Evolutionary conservation across 257 asterid genomes (phyloP).

Genomic region (Nicotiana paniculata): DNA sequence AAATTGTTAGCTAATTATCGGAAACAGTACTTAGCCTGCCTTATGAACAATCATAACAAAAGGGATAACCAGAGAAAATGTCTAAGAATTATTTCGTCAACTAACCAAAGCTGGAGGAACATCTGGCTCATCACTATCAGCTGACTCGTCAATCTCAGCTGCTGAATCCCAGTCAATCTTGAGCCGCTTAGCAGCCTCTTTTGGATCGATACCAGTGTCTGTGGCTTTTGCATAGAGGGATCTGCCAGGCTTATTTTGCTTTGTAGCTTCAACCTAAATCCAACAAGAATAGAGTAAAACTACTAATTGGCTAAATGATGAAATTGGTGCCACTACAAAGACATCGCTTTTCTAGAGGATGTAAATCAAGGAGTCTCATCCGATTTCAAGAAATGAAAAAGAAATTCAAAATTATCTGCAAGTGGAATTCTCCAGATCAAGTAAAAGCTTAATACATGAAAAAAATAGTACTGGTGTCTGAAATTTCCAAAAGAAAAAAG

Average conservation of each 20-base stretch:
- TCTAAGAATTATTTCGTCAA: neutral
- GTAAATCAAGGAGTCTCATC: neutral
- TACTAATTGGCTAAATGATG: neutral
- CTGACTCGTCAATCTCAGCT: slow-evolving; percentile 69
- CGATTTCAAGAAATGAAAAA: neutral
- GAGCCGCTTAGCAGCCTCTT: slow-evolving; percentile 84
- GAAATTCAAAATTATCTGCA: neutral
- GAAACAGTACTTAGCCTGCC: neutral
- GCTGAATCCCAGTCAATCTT: slow-evolving; percentile 94
- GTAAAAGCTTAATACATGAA: neutral
- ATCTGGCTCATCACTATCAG: slow-evolving; percentile 48
- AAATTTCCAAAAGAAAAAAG: neutral
- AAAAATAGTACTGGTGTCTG: neutral
- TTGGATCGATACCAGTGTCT: slow-evolving; percentile 74
- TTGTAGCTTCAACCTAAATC: slow-evolving; percentile 46
- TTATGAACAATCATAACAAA: neutral
- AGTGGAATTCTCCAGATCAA: neutral
- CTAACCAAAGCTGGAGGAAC: slow-evolving; percentile 82
- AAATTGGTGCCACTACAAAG: neutral
- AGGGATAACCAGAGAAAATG: slow-evolving; percentile 1
- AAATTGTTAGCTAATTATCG: neutral
- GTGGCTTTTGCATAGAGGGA: slow-evolving; percentile 82
- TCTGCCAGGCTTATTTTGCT: slow-evolving; percentile 44
- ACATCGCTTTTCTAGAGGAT: neutral
- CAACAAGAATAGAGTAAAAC: neutral